Conservation (phyloP, 2,329 filamentous ascomycete species). For the Rachicladosporium sp. region DNA sequence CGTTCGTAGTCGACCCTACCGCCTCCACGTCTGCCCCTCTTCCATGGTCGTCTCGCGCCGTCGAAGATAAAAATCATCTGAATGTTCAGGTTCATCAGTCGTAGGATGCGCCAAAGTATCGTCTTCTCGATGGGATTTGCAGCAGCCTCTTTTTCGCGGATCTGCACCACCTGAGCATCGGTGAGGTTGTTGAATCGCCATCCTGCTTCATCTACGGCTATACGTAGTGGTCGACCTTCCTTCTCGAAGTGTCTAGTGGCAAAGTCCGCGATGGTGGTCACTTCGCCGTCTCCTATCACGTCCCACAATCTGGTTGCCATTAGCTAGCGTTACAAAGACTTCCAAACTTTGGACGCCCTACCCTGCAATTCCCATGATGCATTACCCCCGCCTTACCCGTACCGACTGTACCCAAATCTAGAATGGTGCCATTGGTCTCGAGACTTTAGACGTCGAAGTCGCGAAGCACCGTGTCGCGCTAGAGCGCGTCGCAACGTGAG, state of each 20-base stretch:
- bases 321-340: too few relatives aligned
- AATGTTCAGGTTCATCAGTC: slow-evolving; percentile 38
- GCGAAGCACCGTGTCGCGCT: too few relatives aligned
- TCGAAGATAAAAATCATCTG: slow-evolving; percentile 45
- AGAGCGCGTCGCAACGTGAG: too few relatives aligned
- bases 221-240: slow-evolving; percentile 25
- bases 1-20: slow-evolving; percentile 23
- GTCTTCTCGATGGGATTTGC: slow-evolving; percentile 31
- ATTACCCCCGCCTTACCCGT: too few relatives aligned
- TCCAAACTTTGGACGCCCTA: too few relatives aligned
- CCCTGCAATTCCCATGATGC: too few relatives aligned
- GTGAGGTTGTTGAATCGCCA: slow-evolving; percentile 34
- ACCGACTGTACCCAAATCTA: too few relatives aligned
- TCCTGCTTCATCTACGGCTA: slow-evolving; percentile 33
- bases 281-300: slow-evolving; percentile 25
- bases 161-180: slow-evolving; percentile 20
- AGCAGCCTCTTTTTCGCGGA: slow-evolving; percentile 24
- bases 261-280: slow-evolving; percentile 24
- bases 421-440: too few relatives aligned
- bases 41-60: slow-evolving; percentile 32
- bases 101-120: slow-evolving; percentile 31
- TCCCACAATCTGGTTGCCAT: slow-evolving; percentile 21
- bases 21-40: slow-evolving; percentile 21
- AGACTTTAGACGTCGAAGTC: too few relatives aligned
- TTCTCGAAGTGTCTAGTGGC: slow-evolving; percentile 25